These are phyloP conservation scores for Earliella scabrosa DNA, from an alignment of 1,284 basidiomycete genomes.

Conservation along the genomic window DNA sequence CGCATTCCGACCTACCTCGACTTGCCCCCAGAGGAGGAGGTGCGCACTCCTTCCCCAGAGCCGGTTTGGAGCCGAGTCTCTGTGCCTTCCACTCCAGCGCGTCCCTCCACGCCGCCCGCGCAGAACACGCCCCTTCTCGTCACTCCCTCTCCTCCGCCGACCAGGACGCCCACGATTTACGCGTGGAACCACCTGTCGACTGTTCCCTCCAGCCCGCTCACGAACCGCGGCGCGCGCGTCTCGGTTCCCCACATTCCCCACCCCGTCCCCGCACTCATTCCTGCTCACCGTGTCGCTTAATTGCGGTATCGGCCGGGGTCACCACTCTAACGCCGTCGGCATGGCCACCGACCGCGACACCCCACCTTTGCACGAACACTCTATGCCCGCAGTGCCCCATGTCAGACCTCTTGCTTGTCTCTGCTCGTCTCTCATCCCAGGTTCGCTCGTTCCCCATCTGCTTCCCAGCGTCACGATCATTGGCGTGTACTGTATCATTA, in stretches of 20 bases:
- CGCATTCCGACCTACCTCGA: slow-evolving; percentile 18
- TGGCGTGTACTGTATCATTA: slow-evolving; percentile 27
- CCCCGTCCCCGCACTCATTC: slow-evolving; percentile 18
- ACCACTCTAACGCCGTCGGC: not conserved
- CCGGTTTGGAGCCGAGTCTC: not conserved
- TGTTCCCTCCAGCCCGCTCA: slow-evolving; percentile 28
- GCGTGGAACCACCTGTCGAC: slow-evolving; percentile 24
- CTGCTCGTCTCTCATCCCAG: not conserved
- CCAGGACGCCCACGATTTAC: slow-evolving; percentile 32
- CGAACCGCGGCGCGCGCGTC: slow-evolving; percentile 33
- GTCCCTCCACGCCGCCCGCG: slow-evolving; percentile 24
- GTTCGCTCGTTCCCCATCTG: slow-evolving; percentile 11
- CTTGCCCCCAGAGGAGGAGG: slow-evolving; percentile 13
- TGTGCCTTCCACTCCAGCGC: slow-evolving; percentile 9
- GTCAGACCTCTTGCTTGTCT: slow-evolving; percentile 6
- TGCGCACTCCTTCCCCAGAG: slow-evolving; percentile 13
- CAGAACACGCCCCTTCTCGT: slow-evolving; percentile 12
- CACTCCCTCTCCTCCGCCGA: slow-evolving; percentile 30
- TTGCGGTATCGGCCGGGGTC: not conserved
- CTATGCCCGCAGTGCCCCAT: not conserved
- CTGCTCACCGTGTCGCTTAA: slow-evolving; percentile 22
- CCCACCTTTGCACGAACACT: not conserved
- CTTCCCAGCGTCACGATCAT: slow-evolving; percentile 22
- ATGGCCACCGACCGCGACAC: slow-evolving; percentile 1
- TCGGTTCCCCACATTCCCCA: slow-evolving; percentile 36